Evolutionary conservation across 306 rosid genomes (phyloP).

Genomic region (Cyclanthera cordifolia): DNA sequence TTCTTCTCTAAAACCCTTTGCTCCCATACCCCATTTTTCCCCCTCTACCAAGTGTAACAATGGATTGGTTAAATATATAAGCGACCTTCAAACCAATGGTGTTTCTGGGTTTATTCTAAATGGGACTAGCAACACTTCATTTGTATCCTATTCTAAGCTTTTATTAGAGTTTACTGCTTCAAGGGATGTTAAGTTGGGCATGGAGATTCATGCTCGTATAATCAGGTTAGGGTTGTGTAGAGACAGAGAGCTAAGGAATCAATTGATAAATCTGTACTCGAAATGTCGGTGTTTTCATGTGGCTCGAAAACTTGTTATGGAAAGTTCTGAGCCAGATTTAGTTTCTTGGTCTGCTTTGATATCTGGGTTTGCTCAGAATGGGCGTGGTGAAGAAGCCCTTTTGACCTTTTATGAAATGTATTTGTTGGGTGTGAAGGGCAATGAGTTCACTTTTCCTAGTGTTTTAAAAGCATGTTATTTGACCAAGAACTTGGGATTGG

Average conservation of each 20-base stretch:
- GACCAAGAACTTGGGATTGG: slow-evolving; percentile 37
- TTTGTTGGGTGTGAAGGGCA: slow-evolving; percentile 41
- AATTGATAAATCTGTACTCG: slow-evolving; percentile 35
- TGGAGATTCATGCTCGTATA: slow-evolving; percentile 56
- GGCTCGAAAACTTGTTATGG: slow-evolving; percentile 52
- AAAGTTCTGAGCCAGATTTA: slow-evolving; percentile 43
- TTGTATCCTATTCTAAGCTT: slow-evolving; percentile 30
- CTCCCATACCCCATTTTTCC: slow-evolving; percentile 8
- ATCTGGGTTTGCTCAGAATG: slow-evolving; percentile 65
- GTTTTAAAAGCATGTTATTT: slow-evolving; percentile 69
- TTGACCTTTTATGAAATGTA: slow-evolving; percentile 48
- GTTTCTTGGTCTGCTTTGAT: slow-evolving; percentile 78
- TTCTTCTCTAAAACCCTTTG: slow-evolving; percentile 21
- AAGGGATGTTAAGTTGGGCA: slow-evolving; percentile 37
- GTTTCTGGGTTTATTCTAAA: not conserved
- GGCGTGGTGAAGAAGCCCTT: slow-evolving; percentile 46
- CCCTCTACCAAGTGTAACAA: slow-evolving; percentile 15
- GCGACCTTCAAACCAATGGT: slow-evolving; percentile 11
- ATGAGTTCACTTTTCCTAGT: slow-evolving; percentile 61
- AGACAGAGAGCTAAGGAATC: slow-evolving; percentile 31
- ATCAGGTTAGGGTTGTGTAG: slow-evolving; percentile 45
- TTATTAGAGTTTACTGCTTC: slow-evolving; percentile 46
- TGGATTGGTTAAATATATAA: slow-evolving; percentile 6
- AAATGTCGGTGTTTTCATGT: slow-evolving; percentile 34
- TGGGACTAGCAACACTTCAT: slow-evolving; percentile 3